Evolutionary conservation across 164 flowering plant species (phyloP), one percentile per base, ranked within the genome.

Genomic region (Annona squamosa): DNA sequence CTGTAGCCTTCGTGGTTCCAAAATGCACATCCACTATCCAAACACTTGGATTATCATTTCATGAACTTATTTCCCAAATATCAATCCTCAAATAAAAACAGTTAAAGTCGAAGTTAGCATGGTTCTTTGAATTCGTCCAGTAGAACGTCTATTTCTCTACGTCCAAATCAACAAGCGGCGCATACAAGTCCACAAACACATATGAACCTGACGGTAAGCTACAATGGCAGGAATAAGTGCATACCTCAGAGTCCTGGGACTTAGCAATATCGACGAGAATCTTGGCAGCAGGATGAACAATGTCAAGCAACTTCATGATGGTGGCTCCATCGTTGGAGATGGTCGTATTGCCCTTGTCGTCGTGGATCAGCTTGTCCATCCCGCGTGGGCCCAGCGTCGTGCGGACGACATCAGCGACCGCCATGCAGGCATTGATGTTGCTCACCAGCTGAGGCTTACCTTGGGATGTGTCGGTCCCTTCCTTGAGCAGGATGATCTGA

Each of bases 281-380:
- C 87, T 92, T 96, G 41, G 99, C 94, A 17, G 98, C 99, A 1
- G 99, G 99, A 46, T 96, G 98, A 16, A 96, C 85, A 57, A 96
- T 90, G 70, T 96, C 97, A 16, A 96, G 97, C n/a, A 96, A 90
- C 85, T 96, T 96, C 99, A 96, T 96, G 76, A 96, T 96, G 46
- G 99, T 96, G 43, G 99, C 99, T 18, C 99, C 98, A 68, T 96
- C 99, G 71, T 93, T 96, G 62, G 98, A 93, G 68, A 96, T 96
- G 79, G 99, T 96, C 72, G 97, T 92, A 56, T 75, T 81, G 2
- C 99, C 99, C 80, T 91, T 96, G 43, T 90, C 94, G 79, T 96
- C 99, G 71, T 96, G 98, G 82, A 96, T 93, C 71, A 96, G 83
- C 84, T 96, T 93, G 83, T 96, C 99, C 99, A 93, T 96, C 4